phyloP scores from a whole-genome alignment of 2,329 filamentous ascomycete genomes.

The Alternaria consortialis region DNA sequence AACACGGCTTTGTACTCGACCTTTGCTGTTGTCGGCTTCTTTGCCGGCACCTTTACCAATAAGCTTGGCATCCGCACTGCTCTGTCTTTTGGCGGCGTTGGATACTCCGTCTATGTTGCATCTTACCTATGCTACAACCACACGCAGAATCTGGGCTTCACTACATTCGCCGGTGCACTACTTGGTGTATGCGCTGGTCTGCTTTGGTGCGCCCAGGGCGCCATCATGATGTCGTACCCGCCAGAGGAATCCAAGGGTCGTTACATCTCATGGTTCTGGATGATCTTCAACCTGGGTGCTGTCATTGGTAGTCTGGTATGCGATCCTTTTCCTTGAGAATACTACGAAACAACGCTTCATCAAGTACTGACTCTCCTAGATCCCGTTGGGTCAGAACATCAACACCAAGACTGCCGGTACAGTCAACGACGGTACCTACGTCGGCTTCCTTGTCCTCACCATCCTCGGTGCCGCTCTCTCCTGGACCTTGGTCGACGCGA shows the following conservation, averaged over 20 bases:
- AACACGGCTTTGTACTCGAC: slow-evolving; percentile 77
- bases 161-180: slow-evolving; percentile 78
- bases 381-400: slow-evolving; percentile 78
- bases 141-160: slow-evolving; percentile 72
- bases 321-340: slow-evolving; percentile 46
- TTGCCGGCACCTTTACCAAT: slow-evolving; percentile 78
- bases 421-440: slow-evolving; percentile 82
- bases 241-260: slow-evolving; percentile 81
- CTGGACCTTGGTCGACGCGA: slow-evolving; percentile 74
- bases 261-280: slow-evolving; percentile 92
- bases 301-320: slow-evolving; percentile 80
- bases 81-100: slow-evolving; percentile 75
- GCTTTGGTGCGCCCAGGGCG: slow-evolving; percentile 83
- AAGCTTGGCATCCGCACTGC: slow-evolving; percentile 74
- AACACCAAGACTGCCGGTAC: slow-evolving; percentile 61
- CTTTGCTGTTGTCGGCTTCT: slow-evolving; percentile 72
- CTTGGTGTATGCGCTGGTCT: slow-evolving; percentile 82
- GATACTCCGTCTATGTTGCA: slow-evolving; percentile 78
- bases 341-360: slow-evolving; percentile 19
- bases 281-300: slow-evolving; percentile 91
- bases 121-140: slow-evolving; percentile 77
- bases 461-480: slow-evolving; percentile 74
- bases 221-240: slow-evolving; percentile 91
- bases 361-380: slow-evolving; percentile 53
- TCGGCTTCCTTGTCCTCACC: slow-evolving; percentile 87